Evolutionary conservation across 768 basidiomycete genomes (phyloP), one percentile per base, ranked within the genome.

Genomic region (Leccinum variicolor): DNA sequence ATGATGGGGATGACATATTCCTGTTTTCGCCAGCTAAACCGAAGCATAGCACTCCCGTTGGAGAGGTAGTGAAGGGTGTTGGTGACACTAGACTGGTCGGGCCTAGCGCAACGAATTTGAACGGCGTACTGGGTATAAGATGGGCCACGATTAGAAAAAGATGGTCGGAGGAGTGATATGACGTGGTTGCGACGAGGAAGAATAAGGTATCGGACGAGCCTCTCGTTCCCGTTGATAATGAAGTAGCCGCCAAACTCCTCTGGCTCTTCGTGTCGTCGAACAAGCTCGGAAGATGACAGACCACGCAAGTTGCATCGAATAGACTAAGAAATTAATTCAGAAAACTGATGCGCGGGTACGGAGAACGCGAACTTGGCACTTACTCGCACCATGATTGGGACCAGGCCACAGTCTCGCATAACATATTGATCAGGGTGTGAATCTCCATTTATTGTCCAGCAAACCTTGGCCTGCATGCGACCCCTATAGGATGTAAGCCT

Each of bases 211-310:
- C 97, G 93, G 64, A 99, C 95, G 61, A 99, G 84, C 76, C 94
- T 93, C 76, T 99, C 97, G 75, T 98, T 98, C 60, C 97, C 97
- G 72, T 99, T 99, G 73, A 99, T 86, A 69, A 99, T 84, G 70
- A 99, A 99, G 75, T 99, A 98, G 28, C 96, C 97, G 53, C 97
- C 97, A 68, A 98, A 98, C 73, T 98, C 97, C 75, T 97, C 94
- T 1, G 97, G 87, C 67, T 99, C 97, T 79, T 99, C 97, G 69
- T 96, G 90, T 60, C 88, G 87, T 55, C 79, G 76, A 55, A 98
- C 93, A 47, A 99, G 86, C 48, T 93, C 89, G 9, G 89, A 82
- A 9, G 96, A 90, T 2, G 93, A 84, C 73, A 97, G 81, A 33
- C 81, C 81, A 47, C 87, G 86, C n/a, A 98, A 74, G 73, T 98